Evolutionary conservation across 208 protist species (phyloP).

Genomic region (Angomonas deanei): DNA sequence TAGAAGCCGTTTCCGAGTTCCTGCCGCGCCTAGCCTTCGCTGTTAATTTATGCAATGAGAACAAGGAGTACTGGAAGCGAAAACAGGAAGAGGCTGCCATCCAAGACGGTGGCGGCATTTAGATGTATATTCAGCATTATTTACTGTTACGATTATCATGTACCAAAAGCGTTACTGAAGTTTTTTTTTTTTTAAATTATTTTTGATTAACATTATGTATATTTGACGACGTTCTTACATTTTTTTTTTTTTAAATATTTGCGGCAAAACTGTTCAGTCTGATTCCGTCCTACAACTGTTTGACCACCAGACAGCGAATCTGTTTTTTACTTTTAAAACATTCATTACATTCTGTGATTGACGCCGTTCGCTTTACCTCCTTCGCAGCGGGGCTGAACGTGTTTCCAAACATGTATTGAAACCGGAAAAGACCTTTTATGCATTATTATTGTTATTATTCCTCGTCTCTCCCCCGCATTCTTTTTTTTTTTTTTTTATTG

Average conservation of each 20-base stretch:
- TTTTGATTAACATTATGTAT: conserved; percentile 12
- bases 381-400: too few relatives aligned
- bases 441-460: conserved; percentile 15
- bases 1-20: conserved; percentile 79
- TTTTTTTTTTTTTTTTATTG: conserved; percentile 12
- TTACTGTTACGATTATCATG: too few relatives aligned
- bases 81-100: conserved; percentile 25
- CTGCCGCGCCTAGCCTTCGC: conserved; percentile 80
- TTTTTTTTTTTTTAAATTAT: conserved; percentile 3
- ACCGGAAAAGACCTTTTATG: too few relatives aligned
- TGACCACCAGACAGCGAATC: too few relatives aligned
- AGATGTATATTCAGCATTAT: not conserved
- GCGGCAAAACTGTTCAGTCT: not conserved
- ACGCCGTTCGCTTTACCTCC: too few relatives aligned
- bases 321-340: too few relatives aligned
- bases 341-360: too few relatives aligned
- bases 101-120: not conserved
- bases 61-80: conserved; percentile 79
- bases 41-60: conserved; percentile 69
- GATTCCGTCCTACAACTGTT: not conserved
- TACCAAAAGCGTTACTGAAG: too few relatives aligned
- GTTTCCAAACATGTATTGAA: too few relatives aligned
- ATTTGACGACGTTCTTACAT: conserved; percentile 1
- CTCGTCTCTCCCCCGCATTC: not conserved
- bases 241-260: conserved; percentile 14